Base-by-base conservation (phyloP, 2,329 filamentous ascomycete genomes). In the Fusarium ambrosium region DNA sequence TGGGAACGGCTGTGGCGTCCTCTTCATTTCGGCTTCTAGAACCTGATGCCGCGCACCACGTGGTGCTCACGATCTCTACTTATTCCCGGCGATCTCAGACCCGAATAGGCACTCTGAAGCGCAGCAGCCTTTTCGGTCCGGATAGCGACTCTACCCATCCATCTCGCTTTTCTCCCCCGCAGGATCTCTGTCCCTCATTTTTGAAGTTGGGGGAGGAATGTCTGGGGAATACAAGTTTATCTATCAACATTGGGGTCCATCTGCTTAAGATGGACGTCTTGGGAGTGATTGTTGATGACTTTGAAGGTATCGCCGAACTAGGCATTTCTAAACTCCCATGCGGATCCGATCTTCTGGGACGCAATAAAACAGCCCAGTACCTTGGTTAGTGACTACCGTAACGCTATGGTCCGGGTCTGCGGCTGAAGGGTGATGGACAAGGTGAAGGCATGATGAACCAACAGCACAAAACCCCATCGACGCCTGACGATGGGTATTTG, bases 51-150 rank as follows among this genome's bases (percentile, higher is more conserved):
- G 34, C 48, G 22, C 41, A 27, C 56, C 63, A 69, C 48, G 37
- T 59, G 48, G 58, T 56, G 56, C 53, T 48, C 41, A 34, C 29
- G 32, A 55, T 53, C 48, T 29, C 22, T 8, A 2, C 27, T 62
- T 67, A 70, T 62, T 62, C 29, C 67, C 29, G 39, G 11, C 36
- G n/a, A 39, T 20, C 14, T 51, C 16, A 7, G 43, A 9, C 69
- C 29, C 48, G 18, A 55, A 66, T 36, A 59, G 62, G 69, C 48
- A 70, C 37, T 62, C 29, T 37, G 32, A 70, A 70, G 22, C 69
- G 56, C 56, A 9, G 6, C 36, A 39, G 22, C 56, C 32, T 37
- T 36, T 59, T 39, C 22, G 56, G 36, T 20, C 22, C 32, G 36
- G 56, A 59, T 32, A 59, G 24, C 36, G 27, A 59, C 37, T 29